These are phyloP conservation scores for Hericium coralloides DNA, from an alignment of 768 basidiomycete genomes.

Conservation along the genomic window DNA sequence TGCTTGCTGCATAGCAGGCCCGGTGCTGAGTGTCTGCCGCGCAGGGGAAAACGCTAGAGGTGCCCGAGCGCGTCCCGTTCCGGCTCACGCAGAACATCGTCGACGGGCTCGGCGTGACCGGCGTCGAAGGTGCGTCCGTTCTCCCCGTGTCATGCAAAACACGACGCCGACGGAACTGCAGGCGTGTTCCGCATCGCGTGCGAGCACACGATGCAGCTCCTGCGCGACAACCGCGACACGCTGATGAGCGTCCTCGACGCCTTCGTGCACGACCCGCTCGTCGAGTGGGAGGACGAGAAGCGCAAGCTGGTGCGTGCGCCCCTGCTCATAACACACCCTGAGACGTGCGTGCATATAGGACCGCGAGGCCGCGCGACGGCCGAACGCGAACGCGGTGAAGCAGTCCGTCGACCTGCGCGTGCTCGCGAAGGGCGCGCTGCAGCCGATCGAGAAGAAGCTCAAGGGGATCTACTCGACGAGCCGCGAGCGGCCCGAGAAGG, in stretches of 20 bases:
- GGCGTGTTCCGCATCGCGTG: constrained; percentile 87
- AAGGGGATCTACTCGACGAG: constrained; percentile 52
- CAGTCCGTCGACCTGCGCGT: constrained; percentile 41
- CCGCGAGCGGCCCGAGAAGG: constrained; percentile 24
- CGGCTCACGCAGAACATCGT: constrained; percentile 89
- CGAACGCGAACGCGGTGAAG: constrained; percentile 1
- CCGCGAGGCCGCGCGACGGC: constrained; percentile 6
- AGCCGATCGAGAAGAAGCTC: constrained; percentile 79
- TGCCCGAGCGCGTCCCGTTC: constrained; percentile 90
- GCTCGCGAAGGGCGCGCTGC: constrained; percentile 69
- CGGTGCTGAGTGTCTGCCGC: neutral
- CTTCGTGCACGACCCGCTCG: constrained; percentile 93
- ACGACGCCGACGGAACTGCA: constrained; percentile 17
- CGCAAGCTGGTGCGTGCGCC: constrained; percentile 42
- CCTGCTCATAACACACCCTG: neutral
- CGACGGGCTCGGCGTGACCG: constrained; percentile 88
- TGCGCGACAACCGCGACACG: constrained; percentile 86
- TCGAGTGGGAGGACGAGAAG: constrained; percentile 89
- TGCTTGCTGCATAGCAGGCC: neutral
- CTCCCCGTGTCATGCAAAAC: neutral
- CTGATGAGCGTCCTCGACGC: constrained; percentile 95
- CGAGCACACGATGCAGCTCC: constrained; percentile 80
- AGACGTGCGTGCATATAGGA: constrained; percentile 7
- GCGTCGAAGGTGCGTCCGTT: constrained; percentile 68
- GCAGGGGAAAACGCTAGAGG: constrained; percentile 74